Base-by-base conservation (phyloP, 306 rosid genomes). In the Quercus robur region DNA sequence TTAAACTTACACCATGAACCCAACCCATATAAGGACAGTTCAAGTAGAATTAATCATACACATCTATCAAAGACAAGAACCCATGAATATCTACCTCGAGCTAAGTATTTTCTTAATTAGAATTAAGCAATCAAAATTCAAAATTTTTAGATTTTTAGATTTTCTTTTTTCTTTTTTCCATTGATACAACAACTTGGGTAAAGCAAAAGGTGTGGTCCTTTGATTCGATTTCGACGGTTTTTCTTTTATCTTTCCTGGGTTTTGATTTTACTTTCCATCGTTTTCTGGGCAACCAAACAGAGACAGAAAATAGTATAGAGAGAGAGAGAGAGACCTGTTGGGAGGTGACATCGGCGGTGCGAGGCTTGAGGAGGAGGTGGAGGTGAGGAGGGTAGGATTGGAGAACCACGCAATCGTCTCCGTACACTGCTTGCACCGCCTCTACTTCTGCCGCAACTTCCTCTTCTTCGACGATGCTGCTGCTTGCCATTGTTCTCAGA, bases 281-380 rank as follows among this genome's bases (percentile, higher is more conserved):
- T 68, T 38, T 23, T 25, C 18, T 64, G n/a, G 28, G 33, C 41
- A 57, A 56, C 20, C 17, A 72, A 69, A 46, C 11, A 19, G 26
- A 68, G 21, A 14, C 18, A 12, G 21, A 15, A 20, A 6, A 20
- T 13, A 23, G 26, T 28, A 30, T 0, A 63, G n/a, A 12, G 33
- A 30, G 31, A 44, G 52, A 44, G 52, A 26, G 46, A 44, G 23
- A 6, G 44, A 93, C 97, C 94, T 93, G 94, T 19, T 93, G 80
- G 58, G 92, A 89, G 71, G 92, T 81, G 75, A 91, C 91, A 78
- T 93, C 91, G n/a, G 94, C 97, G 80, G 97, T 91, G 86, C 94
- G 90, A 62, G 98, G 98, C 75, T 87, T 91, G 82, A 90, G 84
- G 89, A 80, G 87, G 77, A 93, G 75, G 68, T 81, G 93, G 38